phyloP scores from a whole-genome alignment of 148 eudicot species.

The Spergularia marina region DNA sequence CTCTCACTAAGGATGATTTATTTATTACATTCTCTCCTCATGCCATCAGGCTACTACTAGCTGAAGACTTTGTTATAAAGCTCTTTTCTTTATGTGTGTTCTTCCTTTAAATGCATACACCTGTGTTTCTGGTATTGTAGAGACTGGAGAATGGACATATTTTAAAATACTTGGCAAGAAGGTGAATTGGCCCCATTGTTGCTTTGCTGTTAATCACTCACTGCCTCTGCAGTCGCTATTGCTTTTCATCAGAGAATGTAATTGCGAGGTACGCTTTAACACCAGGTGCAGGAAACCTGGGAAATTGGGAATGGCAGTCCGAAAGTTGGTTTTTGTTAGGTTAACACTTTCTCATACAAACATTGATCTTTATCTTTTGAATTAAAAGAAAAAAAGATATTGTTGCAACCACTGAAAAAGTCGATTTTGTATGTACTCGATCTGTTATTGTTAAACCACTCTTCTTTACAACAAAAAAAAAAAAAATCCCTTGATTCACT shows the following conservation, averaged over 20 bases:
- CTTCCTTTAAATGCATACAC: not conserved
- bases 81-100: no score
- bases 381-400: not conserved
- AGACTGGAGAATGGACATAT: not conserved
- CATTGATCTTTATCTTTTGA: not conserved
- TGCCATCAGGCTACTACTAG: not conserved
- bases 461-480: conserved; percentile 54
- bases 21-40: not conserved
- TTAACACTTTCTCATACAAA: conserved; percentile 17
- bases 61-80: not conserved
- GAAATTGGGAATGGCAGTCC: conserved; percentile 60
- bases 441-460: not conserved
- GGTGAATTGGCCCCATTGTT: not conserved
- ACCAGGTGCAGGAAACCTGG: conserved; percentile 98
- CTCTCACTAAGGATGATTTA: no score
- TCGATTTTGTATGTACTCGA: conserved; percentile 1
- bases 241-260: conserved; percentile 57
- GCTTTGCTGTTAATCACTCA: not conserved
- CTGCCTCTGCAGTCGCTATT: not conserved
- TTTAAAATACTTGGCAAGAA: not conserved
- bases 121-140: not conserved
- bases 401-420: not conserved
- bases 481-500: conserved; percentile 46
- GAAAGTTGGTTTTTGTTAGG: conserved; percentile 77
- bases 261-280: conserved; percentile 88